Conservation (phyloP, 176 grass and related monocot species). For the Triticum turgidum region DNA sequence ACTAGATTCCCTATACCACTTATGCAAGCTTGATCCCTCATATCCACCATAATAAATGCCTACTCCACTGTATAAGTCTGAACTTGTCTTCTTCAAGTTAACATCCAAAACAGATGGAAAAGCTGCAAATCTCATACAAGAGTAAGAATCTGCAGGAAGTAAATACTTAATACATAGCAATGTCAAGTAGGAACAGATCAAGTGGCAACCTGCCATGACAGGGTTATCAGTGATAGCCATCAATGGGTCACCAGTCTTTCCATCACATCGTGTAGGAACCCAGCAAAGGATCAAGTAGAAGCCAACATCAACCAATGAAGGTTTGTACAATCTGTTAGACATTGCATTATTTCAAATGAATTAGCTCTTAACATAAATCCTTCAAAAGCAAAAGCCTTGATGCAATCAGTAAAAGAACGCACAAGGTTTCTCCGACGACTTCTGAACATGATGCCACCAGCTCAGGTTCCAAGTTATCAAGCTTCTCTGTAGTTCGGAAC, state of each 20-base stretch:
- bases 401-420: conserved; percentile 27
- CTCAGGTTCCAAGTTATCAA: conserved; percentile 49
- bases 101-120: conserved; percentile 80
- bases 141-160: conserved; percentile 30
- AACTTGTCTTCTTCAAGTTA: conserved; percentile 59
- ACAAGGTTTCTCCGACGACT: conserved; percentile 73
- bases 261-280: conserved; percentile 87
- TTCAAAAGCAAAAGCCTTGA: conserved; percentile 35
- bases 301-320: conserved; percentile 78
- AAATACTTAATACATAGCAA: conserved; percentile 15
- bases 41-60: conserved; percentile 97
- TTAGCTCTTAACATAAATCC: conserved; percentile 2
- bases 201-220: conserved; percentile 83
- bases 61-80: conserved; percentile 58
- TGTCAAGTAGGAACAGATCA: conserved; percentile 19
- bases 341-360: conserved; percentile 32
- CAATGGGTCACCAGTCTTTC: conserved; percentile 63
- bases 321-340: conserved; percentile 71
- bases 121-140: conserved; percentile 49
- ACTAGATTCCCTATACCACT: conserved; percentile 79
- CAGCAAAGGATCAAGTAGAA: conserved; percentile 73
- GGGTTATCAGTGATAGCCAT: conserved; percentile 55
- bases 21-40: conserved; percentile 84
- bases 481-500: conserved; percentile 71
- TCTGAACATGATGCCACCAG: conserved; percentile 49